Evolutionary conservation across 2,329 filamentous ascomycete genomes (phyloP).

Genomic region (Pyrenochaeta sp.): DNA sequence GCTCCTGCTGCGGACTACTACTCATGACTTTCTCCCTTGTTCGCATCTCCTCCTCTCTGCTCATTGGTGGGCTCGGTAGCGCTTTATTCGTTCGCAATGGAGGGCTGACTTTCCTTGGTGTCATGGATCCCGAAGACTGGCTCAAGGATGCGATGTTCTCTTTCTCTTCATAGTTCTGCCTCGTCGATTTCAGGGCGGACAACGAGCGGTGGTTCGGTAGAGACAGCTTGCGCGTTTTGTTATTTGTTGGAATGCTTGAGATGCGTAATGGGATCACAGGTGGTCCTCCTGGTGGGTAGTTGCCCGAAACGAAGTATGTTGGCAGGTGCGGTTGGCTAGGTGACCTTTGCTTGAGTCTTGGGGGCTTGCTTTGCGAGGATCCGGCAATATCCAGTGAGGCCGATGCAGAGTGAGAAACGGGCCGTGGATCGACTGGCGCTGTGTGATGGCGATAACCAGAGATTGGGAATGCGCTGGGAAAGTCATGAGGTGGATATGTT

Average conservation of each 20-base stretch:
- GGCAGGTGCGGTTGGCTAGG: slow-evolving; percentile 31
- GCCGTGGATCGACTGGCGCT: background rate
- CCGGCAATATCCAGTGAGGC: slow-evolving; percentile 23
- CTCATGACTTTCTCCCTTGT: slow-evolving; percentile 22
- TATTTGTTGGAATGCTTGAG: slow-evolving; percentile 44
- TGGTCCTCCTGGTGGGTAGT: slow-evolving; percentile 17
- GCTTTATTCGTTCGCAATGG: slow-evolving; percentile 44
- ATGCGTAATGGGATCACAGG: slow-evolving; percentile 46
- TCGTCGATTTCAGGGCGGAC: slow-evolving; percentile 16
- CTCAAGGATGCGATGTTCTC: slow-evolving; percentile 15
- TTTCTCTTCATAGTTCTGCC: slow-evolving; percentile 18
- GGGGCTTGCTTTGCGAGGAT: background rate
- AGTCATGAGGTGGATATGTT: slow-evolving; percentile 17
- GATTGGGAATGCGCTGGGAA: slow-evolving; percentile 21
- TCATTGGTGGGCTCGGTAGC: slow-evolving; percentile 36
- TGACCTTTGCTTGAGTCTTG: slow-evolving; percentile 24
- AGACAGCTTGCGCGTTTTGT: slow-evolving; percentile 43
- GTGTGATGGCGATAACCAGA: slow-evolving; percentile 19
- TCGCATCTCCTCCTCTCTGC: slow-evolving; percentile 21
- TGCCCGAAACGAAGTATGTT: slow-evolving; percentile 19
- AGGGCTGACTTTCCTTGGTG: slow-evolving; percentile 22
- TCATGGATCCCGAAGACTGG: slow-evolving; percentile 11
- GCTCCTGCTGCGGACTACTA: slow-evolving; percentile 14
- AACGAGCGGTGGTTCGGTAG: slow-evolving; percentile 30
- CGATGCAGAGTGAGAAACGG: slow-evolving; percentile 29